phyloP scores from a whole-genome alignment of 1,139 yeast genomes.

The Taiozyma sp. region DNA sequence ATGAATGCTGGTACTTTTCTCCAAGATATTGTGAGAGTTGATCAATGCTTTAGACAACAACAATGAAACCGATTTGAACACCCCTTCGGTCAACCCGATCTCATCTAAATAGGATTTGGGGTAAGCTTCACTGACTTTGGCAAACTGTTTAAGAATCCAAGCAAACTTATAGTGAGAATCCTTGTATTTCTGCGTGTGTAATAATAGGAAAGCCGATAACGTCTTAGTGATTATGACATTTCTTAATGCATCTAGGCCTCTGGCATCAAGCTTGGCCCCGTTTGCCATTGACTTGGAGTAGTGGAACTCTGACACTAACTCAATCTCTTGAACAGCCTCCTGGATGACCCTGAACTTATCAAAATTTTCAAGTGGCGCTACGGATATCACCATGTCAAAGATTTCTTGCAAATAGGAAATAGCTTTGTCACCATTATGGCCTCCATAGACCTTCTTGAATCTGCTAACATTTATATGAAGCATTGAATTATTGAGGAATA shows the following conservation, averaged over 20 bases:
- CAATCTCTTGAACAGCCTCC: neutral
- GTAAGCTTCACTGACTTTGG: neutral
- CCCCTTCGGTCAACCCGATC: neutral
- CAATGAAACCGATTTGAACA: neutral
- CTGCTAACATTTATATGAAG: neutral
- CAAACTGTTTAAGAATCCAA: neutral
- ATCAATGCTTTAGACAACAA: neutral
- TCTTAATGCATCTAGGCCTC: neutral
- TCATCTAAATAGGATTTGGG: neutral
- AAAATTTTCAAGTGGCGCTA: neutral
- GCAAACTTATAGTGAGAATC: neutral
- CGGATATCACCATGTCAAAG: neutral
- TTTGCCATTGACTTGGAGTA: neutral
- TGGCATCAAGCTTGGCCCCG: neutral
- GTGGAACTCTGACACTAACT: neutral
- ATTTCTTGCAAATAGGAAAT: neutral
- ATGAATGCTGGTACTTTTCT: constrained; percentile 6
- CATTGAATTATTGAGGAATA: neutral
- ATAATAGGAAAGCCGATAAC: neutral
- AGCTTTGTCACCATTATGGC: neutral
- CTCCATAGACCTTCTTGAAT: neutral
- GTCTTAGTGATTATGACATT: neutral
- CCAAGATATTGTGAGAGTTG: neutral
- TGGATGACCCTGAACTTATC: neutral
- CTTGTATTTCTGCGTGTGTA: neutral